Percentiles rank a stretch among this genome's conserved stretches.
These are phyloP conservation scores for Nitzschia inconspicua DNA, from an alignment of 108 stramenopile genomes.

Conservation along the genomic window DNA sequence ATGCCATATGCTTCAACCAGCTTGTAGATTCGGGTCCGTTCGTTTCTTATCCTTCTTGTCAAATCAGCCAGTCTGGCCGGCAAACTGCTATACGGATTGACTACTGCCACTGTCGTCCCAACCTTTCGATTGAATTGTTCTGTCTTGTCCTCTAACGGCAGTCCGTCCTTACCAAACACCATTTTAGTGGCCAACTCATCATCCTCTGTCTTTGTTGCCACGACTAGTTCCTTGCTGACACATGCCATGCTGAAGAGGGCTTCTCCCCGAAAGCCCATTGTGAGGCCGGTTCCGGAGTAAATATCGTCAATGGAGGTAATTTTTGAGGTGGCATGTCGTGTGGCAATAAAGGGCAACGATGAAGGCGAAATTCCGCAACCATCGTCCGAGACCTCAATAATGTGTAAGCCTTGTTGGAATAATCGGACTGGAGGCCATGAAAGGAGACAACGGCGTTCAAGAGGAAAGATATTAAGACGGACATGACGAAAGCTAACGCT, in stretches of 20 bases:
- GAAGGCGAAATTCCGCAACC: conserved; percentile 68
- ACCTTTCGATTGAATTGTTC: conserved; percentile 46
- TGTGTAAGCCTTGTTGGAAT: conserved; percentile 70
- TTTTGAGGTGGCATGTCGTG: conserved; percentile 86
- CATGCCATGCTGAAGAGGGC: conserved; percentile 83
- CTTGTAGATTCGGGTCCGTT: conserved; percentile 64
- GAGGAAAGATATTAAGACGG: background rate
- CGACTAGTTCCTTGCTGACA: conserved; percentile 51
- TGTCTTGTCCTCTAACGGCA: conserved; percentile 8
- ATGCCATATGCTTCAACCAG: conserved; percentile 84
- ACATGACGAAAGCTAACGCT: background rate
- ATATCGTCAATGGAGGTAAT: conserved; percentile 72
- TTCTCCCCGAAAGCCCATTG: conserved; percentile 83
- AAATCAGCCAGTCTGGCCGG: conserved; percentile 83
- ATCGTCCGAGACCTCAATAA: conserved; percentile 88
- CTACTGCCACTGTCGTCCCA: conserved; percentile 86
- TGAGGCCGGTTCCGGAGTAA: conserved; percentile 37
- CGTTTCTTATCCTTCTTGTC: conserved; percentile 55
- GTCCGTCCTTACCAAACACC: conserved; percentile 53
- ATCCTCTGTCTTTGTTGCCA: conserved; percentile 58
- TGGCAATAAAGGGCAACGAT: conserved; percentile 59
- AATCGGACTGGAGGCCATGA: conserved; percentile 49
- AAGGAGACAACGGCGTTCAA: conserved; percentile 4
- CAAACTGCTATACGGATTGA: conserved; percentile 69
- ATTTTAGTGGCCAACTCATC: conserved; percentile 63